Conservation (phyloP, 225 moss, liverwort and hornwort species). For the Physcomitrellopsis africana region DNA sequence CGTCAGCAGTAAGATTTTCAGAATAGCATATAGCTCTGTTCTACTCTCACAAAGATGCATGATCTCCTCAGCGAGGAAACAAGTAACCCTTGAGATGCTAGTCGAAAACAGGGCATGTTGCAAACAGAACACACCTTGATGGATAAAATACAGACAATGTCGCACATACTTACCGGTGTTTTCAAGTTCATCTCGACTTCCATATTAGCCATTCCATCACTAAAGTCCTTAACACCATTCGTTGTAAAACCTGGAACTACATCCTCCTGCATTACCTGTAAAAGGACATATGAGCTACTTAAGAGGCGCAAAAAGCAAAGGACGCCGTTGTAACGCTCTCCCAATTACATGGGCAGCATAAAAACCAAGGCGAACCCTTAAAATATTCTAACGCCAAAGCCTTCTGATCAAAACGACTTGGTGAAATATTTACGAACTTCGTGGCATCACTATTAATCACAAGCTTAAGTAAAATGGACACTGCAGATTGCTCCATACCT, state of each 20-base stretch:
- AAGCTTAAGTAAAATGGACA: slow-evolving; percentile 14
- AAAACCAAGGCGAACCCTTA: slow-evolving; percentile 23
- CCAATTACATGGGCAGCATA: neutral
- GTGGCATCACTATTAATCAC: neutral
- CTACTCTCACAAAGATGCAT: slow-evolving; percentile 2
- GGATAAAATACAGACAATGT: slow-evolving; percentile 15
- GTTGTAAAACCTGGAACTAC: slow-evolving; percentile 52
- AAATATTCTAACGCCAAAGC: slow-evolving; percentile 4
- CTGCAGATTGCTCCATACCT: slow-evolving; percentile 44
- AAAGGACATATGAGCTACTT: slow-evolving; percentile 25
- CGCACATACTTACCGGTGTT: slow-evolving; percentile 44
- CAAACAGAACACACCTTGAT: neutral
- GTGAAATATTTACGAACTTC: slow-evolving; percentile 3
- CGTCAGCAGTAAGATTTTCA: slow-evolving; percentile 2
- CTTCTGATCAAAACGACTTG: neutral
- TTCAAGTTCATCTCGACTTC: slow-evolving; percentile 66
- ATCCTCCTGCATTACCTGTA: slow-evolving; percentile 65
- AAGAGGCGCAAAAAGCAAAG: slow-evolving; percentile 19
- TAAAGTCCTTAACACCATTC: slow-evolving; percentile 54
- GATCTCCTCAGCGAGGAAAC: slow-evolving; percentile 1
- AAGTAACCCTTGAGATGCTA: slow-evolving; percentile 2
- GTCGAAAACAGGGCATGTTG: slow-evolving; percentile 2
- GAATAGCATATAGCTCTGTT: neutral
- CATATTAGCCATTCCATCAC: slow-evolving; percentile 67
- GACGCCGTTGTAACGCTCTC: neutral